Conservation (phyloP, 306 rosid species). For the Sindora glabra region DNA sequence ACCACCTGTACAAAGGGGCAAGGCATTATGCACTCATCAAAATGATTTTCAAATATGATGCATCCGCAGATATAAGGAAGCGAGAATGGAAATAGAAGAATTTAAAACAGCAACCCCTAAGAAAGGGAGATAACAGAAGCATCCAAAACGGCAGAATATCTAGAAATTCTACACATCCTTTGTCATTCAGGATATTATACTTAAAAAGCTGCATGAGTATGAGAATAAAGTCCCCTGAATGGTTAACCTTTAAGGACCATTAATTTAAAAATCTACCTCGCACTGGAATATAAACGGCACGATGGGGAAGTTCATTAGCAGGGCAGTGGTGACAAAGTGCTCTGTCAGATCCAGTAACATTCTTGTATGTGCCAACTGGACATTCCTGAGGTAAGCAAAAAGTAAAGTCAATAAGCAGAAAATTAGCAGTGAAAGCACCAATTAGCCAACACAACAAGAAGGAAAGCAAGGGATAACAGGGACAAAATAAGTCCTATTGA, state of each 20-base stretch:
- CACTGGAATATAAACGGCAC: slow-evolving; percentile 63
- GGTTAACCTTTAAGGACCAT: slow-evolving; percentile 8
- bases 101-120: too few relatives aligned
- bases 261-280: slow-evolving; percentile 56
- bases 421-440: slow-evolving; percentile 3
- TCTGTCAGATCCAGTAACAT: slow-evolving; percentile 74
- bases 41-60: too few relatives aligned
- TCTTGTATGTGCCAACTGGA: slow-evolving; percentile 90
- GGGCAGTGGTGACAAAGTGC: slow-evolving; percentile 79
- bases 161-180: neutral
- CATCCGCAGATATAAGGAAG: neutral
- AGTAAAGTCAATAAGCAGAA: slow-evolving; percentile 3
- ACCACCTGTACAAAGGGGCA: slow-evolving; percentile 56
- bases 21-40: too few relatives aligned
- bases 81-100: neutral
- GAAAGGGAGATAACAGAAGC: too few relatives aligned
- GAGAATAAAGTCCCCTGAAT: too few relatives aligned
- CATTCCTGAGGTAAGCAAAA: slow-evolving; percentile 62
- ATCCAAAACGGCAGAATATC: neutral
- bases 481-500: neutral
- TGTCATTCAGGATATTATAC: slow-evolving; percentile 1
- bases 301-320: slow-evolving; percentile 66
- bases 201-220: too few relatives aligned
- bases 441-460: slow-evolving; percentile 13
- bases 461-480: slow-evolving; percentile 5